A percentile compares a stretch with the other conserved stretches of the same genome.
Evolutionary conservation across 2,329 filamentous ascomycete species (phyloP).

Genomic region (Diaporthe sp.): DNA sequence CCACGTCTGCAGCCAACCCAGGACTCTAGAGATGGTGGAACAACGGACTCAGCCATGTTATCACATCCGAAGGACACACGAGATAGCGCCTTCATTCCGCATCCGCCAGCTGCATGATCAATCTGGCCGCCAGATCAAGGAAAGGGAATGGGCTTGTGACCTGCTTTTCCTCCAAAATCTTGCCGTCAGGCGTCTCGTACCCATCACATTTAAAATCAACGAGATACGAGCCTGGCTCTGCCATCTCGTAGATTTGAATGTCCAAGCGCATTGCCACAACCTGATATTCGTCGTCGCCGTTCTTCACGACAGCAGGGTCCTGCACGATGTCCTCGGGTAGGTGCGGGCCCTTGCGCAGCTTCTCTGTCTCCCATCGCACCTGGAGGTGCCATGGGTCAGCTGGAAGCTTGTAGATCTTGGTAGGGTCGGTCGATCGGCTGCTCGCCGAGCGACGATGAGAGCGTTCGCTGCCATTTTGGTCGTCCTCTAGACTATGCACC

Average conservation of each 20-base stretch:
- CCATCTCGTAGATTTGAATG: slow-evolving; percentile 94
- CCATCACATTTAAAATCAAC: slow-evolving; percentile 99
- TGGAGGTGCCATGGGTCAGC: slow-evolving; percentile 96
- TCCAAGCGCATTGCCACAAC: slow-evolving; percentile 95
- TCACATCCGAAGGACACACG: not conserved
- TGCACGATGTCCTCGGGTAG: slow-evolving; percentile 49
- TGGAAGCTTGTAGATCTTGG: slow-evolving; percentile 83
- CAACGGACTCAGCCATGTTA: not conserved
- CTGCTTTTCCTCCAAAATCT: slow-evolving; percentile 89
- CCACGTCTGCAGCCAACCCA: not conserved
- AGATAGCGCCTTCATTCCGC: slow-evolving; percentile 66
- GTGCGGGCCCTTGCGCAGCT: slow-evolving; percentile 56
- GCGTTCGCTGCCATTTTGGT: slow-evolving; percentile 56
- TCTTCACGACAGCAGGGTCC: slow-evolving; percentile 50
- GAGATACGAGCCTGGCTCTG: slow-evolving; percentile 88
- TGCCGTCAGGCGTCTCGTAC: slow-evolving; percentile 85
- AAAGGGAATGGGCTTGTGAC: slow-evolving; percentile 97
- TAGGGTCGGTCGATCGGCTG: slow-evolving; percentile 61
- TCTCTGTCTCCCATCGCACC: slow-evolving; percentile 88
- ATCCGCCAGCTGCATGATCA: slow-evolving; percentile 94
- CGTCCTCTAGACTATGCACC: slow-evolving; percentile 58
- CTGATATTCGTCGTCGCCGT: slow-evolving; percentile 66
- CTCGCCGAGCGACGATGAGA: slow-evolving; percentile 49
- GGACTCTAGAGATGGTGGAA: not conserved
- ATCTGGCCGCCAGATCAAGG: slow-evolving; percentile 89